Evolutionary conservation across 1,139 yeast genomes (phyloP).

Genomic region (Kurtzmaniella quercitrusa): DNA sequence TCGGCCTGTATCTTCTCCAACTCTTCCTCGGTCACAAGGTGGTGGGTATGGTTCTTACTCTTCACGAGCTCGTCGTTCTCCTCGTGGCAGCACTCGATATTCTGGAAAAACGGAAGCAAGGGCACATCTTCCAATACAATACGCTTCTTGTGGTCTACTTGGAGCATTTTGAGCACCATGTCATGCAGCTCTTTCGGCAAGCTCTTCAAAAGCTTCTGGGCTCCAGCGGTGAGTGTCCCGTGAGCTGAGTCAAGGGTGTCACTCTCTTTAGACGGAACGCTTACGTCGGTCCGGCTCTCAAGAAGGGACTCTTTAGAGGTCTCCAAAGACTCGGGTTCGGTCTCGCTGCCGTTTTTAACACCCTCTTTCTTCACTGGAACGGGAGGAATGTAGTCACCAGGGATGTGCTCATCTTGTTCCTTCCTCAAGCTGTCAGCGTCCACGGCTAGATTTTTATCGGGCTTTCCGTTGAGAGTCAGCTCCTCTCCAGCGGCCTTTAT

Average conservation of each 20-base stretch:
- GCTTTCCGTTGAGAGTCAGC: neutral
- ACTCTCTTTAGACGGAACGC: neutral
- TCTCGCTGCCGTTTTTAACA: neutral
- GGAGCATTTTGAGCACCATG: slow-evolving; percentile 33
- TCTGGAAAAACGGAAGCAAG: slow-evolving; percentile 22
- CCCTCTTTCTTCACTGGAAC: slow-evolving; percentile 1
- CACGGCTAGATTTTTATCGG: neutral
- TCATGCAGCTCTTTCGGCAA: slow-evolving; percentile 33
- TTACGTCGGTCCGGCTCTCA: neutral
- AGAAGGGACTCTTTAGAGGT: neutral
- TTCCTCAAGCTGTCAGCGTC: neutral
- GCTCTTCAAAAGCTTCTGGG: slow-evolving; percentile 31
- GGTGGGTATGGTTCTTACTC: slow-evolving; percentile 46
- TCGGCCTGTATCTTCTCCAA: slow-evolving; percentile 39
- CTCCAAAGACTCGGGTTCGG: neutral
- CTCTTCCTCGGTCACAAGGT: slow-evolving; percentile 54
- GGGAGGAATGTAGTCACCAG: neutral
- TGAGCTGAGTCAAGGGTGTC: neutral
- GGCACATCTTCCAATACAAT: slow-evolving; percentile 27
- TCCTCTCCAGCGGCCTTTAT: slow-evolving; percentile 5
- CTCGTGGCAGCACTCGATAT: slow-evolving; percentile 27
- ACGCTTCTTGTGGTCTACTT: slow-evolving; percentile 24
- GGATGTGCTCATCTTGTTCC: neutral
- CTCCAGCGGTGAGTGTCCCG: slow-evolving; percentile 16
- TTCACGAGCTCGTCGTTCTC: slow-evolving; percentile 7